Percentiles rank a stretch among this genome's conserved stretches.
phyloP scores from a whole-genome alignment of 257 asterid species.

The Solanum verrucosum region DNA sequence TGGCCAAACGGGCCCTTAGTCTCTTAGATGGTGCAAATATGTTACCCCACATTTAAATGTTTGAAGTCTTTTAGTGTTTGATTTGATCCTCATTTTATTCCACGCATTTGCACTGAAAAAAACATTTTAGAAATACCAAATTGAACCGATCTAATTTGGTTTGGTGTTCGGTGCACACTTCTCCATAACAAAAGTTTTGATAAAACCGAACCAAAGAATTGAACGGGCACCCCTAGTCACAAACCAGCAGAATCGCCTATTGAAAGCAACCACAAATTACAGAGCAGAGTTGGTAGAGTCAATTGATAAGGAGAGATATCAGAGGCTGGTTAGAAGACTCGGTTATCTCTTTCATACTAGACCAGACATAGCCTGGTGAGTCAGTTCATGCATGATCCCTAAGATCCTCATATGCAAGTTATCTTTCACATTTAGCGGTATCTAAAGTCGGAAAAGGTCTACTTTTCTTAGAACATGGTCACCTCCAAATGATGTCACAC shows the following conservation, averaged over 20 bases:
- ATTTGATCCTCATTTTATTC: not conserved
- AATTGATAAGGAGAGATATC: not conserved
- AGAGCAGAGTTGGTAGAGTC: not conserved
- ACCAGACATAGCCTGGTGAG: not conserved
- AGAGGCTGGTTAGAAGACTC: not conserved
- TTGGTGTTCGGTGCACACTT: not conserved
- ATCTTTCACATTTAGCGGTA: not conserved
- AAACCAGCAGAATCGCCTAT: not conserved
- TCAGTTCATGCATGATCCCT: not conserved
- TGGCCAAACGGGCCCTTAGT: too few relatives aligned
- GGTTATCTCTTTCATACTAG: not conserved
- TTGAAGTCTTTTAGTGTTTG: not conserved
- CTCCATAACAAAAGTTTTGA: not conserved
- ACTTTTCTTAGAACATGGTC: not conserved
- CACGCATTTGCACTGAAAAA: too few relatives aligned
- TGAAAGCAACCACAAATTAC: not conserved
- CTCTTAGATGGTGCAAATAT: too few relatives aligned
- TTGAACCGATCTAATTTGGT: not conserved
- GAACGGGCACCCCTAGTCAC: not conserved
- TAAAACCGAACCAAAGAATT: not conserved
- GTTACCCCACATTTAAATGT: not conserved
- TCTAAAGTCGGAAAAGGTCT: not conserved
- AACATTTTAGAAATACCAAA: not conserved
- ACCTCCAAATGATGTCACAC: not conserved
- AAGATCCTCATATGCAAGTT: not conserved